Base-by-base conservation (phyloP, 495 filamentous ascomycete genomes). In the Viridothelium virens region DNA sequence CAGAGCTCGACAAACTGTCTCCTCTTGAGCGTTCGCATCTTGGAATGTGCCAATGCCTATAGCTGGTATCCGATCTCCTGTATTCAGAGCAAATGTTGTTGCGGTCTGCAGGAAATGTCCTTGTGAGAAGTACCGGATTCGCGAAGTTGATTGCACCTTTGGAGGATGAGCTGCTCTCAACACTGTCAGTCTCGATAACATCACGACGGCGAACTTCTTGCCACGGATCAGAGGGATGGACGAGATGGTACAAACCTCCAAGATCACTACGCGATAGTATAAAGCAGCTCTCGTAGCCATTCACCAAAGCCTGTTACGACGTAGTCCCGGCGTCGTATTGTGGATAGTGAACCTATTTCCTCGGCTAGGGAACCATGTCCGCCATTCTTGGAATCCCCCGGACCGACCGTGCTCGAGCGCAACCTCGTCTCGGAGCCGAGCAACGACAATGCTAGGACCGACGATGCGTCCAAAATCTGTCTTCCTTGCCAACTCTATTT, bases 1-100 rank as follows among this genome's bases (percentile, higher is more conserved):
- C 14, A 65, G 41, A 37, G 63, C 63, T 33, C 11, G 41, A 31
- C 11, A 38, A 25, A 65, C 63, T n/a, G 63, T 36, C 14, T 53
- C 41, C 31, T 65, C 63, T 36, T 65, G 63, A 12, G 41, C 63
- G 47, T 65, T 25, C n/a, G 63, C 16, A 56, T 65, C 63, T 53
- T 65, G 63, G 46, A 65, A 65, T 53, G 63, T 65, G 6, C 39
- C 63, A 34, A 65, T 34, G n/a, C 63, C 63, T 12, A 65, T 46
- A 38, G 63, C 63, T 14, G 63, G 63, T 3, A 65, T 65, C n/a
- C 36, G 39, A 25, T 33, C 44, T 14, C 63, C 63, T n/a, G 63
- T 65, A 53, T 65, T 65, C 41, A 65, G 37, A 6, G 63, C 56
- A 53, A 64, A 64, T 18, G 3, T 46, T 48, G n/a, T 64, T 38